phyloP scores from a whole-genome alignment of 1,284 basidiomycete species.

The Erythrobasidium hasegawianum region DNA sequence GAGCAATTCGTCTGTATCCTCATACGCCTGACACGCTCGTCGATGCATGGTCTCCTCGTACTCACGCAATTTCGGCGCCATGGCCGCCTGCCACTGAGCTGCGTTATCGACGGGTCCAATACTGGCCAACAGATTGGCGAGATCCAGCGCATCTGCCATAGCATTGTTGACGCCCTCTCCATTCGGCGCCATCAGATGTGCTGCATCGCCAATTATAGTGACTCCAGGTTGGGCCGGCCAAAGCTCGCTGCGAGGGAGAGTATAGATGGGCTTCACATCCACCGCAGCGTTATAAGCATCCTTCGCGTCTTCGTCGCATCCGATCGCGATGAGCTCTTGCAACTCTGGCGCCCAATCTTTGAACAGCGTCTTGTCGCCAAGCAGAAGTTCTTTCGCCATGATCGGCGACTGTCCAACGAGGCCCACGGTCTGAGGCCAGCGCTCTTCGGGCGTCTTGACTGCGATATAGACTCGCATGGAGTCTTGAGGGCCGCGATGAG shows the following conservation, averaged over 20 bases:
- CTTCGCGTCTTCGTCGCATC: no score
- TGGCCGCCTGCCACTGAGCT: no score
- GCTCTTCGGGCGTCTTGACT: not conserved
- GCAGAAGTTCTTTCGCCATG: not conserved
- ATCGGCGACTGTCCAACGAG: not conserved
- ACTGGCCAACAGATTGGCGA: no score
- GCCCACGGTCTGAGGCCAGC: not conserved
- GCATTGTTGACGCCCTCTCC: conserved; percentile 53
- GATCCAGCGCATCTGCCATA: no score
- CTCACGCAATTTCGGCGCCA: no score
- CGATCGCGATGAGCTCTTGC: not conserved
- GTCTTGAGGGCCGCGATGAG: not conserved
- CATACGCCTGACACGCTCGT: no score
- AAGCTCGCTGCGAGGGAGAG: not conserved
- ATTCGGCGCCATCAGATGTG: conserved; percentile 55
- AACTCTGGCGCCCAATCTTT: not conserved
- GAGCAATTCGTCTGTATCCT: no score
- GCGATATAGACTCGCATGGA: not conserved
- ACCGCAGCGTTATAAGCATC: not conserved
- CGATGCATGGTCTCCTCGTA: no score
- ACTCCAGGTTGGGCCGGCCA: conserved; percentile 38
- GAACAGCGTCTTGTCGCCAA: not conserved
- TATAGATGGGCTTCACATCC: not conserved
- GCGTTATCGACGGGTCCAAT: no score
- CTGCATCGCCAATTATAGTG: conserved; percentile 53